A percentile compares a stretch with the other conserved stretches of the same genome.
phyloP scores from a whole-genome alignment of 768 basidiomycete genomes.

The Suillus bovinus region DNA sequence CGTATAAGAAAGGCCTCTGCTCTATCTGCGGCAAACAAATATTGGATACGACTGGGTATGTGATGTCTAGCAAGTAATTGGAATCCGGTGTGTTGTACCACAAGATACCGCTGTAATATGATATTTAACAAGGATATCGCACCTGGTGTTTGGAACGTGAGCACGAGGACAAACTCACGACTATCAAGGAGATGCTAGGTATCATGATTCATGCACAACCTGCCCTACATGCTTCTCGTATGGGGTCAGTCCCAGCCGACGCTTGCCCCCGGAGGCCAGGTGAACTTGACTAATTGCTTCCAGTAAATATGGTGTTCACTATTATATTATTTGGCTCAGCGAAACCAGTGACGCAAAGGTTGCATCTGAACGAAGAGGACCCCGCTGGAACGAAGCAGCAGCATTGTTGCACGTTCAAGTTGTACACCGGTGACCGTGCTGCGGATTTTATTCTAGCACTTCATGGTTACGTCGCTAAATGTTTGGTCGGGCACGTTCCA shows the following conservation, averaged over 20 bases:
- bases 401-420: background rate
- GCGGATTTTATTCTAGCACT: background rate
- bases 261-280: background rate
- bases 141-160: conserved; percentile 16
- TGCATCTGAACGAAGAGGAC: background rate
- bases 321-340: background rate
- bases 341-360: background rate
- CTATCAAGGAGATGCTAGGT: conserved; percentile 22
- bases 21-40: conserved; percentile 88
- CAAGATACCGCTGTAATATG: conserved; percentile 27
- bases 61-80: conserved; percentile 78
- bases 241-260: conserved; percentile 21
- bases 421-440: background rate
- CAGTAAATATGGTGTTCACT: background rate
- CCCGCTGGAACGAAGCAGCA: background rate
- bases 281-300: background rate
- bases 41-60: conserved; percentile 79
- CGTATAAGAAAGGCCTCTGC: conserved; percentile 84
- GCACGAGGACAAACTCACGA: background rate
- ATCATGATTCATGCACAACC: conserved; percentile 26
- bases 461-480: background rate
- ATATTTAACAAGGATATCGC: conserved; percentile 9
- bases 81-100: background rate
- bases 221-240: conserved; percentile 33
- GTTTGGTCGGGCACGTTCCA: background rate